Evolutionary conservation across 2,329 filamentous ascomycete species (phyloP), one percentile per base, ranked within the genome.

Genomic region (Colletotrichum eleusines): DNA sequence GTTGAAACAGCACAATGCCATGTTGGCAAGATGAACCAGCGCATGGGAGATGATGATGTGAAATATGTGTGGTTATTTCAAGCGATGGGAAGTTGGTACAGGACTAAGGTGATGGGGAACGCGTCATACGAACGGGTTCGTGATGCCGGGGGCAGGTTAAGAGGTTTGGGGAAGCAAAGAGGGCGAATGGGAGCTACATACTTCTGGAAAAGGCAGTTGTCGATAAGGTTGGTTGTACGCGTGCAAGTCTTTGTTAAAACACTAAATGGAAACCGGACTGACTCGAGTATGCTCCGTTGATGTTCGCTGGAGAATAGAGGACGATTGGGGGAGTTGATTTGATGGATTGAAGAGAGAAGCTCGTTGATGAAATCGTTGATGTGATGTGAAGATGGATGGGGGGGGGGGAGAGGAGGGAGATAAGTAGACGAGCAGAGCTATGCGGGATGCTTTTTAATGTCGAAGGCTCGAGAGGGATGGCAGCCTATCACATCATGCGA

Each of bases 401-500:
- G 38, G 51, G 38, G 65, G 42, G 58, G 42, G 63, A 62, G 55
- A 42, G 35, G 57, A 48, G 71, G 42, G 6, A 66, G 38, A 63
- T 61, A 66, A 44, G 71, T 53, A 66, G 67, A 63, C 42, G 72
- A 64, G 33, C 58, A 59, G 63, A 72, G 51, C 66, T 70, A 63
- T 31, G 33, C 48, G 38, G 63, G 53, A 51, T 61, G 66, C 67
- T 71, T 72, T 71, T 71, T 66, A 66, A 59, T 57, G 57, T 68
- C 40, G 48, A 68, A 63, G 59, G 65, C 64, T 65, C 53, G 60
- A 66, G 59, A 63, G 59, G 61, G 31, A 42, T 31, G 57, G 23
- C 66, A 71, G 38, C 72, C 71, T 74, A 74, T 74, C 72, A 74
- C 54, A 68, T 73, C 67, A 73, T 67, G 71, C 67, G 64, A 74